Percentiles rank a stretch among this genome's conserved stretches.
Evolutionary conservation across 257 asterid species (phyloP).

Genomic region (Jacaranda mimosifolia): DNA sequence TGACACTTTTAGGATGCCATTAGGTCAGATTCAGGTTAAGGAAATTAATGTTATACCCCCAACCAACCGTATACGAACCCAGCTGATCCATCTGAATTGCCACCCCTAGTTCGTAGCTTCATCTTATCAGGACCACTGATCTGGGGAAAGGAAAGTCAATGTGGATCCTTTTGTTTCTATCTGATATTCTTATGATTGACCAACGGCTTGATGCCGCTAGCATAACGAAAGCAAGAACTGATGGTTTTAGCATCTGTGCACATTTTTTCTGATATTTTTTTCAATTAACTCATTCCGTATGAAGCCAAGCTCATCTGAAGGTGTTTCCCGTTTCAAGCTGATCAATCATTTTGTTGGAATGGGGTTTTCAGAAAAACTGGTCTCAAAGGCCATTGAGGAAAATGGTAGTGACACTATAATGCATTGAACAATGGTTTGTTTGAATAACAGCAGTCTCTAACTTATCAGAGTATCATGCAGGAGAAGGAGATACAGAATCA

Average conservation of each 20-base stretch:
- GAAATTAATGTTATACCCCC: too few relatives aligned
- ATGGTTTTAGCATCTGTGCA: conserved; percentile 26
- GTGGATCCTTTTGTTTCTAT: conserved; percentile 2
- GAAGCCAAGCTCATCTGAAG: conserved; percentile 63
- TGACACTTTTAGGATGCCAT: too few relatives aligned
- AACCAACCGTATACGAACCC: too few relatives aligned
- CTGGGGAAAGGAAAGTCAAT: not conserved
- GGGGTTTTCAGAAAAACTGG: conserved; percentile 66
- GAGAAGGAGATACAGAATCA: conserved; percentile 54
- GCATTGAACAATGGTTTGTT: conserved; percentile 5
- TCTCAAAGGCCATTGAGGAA: conserved; percentile 62
- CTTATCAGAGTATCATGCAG: conserved; percentile 47
- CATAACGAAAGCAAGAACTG: not conserved
- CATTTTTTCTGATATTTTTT: not conserved
- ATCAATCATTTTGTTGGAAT: conserved; percentile 58
- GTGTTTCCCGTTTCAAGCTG: conserved; percentile 40
- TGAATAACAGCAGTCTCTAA: conserved; percentile 28
- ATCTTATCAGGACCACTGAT: not conserved
- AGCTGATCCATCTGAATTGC: too few relatives aligned
- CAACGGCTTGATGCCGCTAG: not conserved
- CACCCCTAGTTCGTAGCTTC: not conserved
- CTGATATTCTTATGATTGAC: not conserved
- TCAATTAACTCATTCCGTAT: conserved; percentile 23
- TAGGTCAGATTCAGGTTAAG: too few relatives aligned
- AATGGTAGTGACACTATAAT: conserved; percentile 45